These are phyloP conservation scores for Yamadazyma sp. DNA, from an alignment of 805 yeast species.

Conservation along the genomic window DNA sequence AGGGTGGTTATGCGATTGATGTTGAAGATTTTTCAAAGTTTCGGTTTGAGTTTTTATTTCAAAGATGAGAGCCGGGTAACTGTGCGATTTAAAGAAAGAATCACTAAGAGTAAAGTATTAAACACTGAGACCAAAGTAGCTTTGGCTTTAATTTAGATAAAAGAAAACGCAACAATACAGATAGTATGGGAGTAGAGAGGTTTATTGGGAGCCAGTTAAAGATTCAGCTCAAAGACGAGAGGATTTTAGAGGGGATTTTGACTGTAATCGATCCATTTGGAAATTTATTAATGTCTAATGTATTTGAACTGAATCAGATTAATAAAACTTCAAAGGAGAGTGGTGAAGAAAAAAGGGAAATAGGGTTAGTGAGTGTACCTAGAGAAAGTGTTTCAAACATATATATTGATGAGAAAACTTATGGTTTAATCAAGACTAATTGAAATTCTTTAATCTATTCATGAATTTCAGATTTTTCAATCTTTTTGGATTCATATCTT, in stretches of 20 bases:
- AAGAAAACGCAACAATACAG: neutral
- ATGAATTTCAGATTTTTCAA: neutral
- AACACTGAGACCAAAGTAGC: too few relatives aligned
- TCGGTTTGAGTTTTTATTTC: too few relatives aligned
- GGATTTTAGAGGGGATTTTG: constrained; percentile 35
- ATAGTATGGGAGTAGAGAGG: constrained; percentile 15
- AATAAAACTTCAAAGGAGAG: too few relatives aligned
- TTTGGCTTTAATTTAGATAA: too few relatives aligned
- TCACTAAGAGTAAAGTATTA: too few relatives aligned
- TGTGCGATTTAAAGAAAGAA: too few relatives aligned
- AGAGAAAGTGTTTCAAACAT: constrained; percentile 31
- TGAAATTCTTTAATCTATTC: neutral
- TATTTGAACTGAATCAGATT: constrained; percentile 27
- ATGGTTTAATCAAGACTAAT: neutral
- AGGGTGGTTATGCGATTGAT: constrained; percentile 40
- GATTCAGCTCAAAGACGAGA: constrained; percentile 25
- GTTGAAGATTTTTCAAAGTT: constrained; percentile 16
- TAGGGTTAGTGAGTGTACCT: constrained; percentile 57
- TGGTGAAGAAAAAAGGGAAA: constrained; percentile 27
- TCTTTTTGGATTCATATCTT: neutral
- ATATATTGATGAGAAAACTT: constrained; percentile 17
- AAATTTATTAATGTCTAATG: constrained; percentile 34
- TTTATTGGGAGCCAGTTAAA: constrained; percentile 32
- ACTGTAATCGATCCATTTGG: constrained; percentile 45
- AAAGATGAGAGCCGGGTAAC: constrained; percentile 1